phyloP scores from a whole-genome alignment of 345 rosid species.

The Mercurialis annua region DNA sequence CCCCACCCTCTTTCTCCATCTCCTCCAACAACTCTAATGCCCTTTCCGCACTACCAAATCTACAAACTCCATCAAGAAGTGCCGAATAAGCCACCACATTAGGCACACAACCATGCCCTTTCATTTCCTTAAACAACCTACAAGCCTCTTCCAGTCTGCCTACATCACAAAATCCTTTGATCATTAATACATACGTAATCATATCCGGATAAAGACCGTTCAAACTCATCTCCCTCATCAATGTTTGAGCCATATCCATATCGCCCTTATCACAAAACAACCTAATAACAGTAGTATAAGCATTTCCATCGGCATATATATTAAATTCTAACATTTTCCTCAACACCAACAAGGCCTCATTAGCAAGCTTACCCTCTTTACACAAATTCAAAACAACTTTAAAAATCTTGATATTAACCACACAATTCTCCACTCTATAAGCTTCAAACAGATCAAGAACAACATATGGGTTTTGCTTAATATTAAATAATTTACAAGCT shows the following conservation, averaged over 20 bases:
- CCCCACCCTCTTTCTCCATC: conserved; percentile 67
- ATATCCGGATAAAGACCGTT: conserved; percentile 59
- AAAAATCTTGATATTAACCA: conserved; percentile 53
- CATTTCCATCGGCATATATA: conserved; percentile 42
- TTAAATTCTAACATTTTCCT: conserved; percentile 62
- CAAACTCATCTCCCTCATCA: conserved; percentile 74
- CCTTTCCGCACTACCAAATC: conserved; percentile 47
- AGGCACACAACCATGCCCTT: conserved; percentile 47
- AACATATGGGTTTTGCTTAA: conserved; percentile 48
- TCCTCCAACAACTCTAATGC: conserved; percentile 56
- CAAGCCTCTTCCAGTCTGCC: conserved; percentile 66
- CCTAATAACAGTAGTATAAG: conserved; percentile 60
- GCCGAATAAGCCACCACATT: conserved; percentile 62
- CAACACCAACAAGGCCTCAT: conserved; percentile 68
- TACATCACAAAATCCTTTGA: conserved; percentile 62
- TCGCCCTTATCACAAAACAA: conserved; percentile 66
- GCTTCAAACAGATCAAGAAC: conserved; percentile 50
- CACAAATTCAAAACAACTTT: conserved; percentile 66
- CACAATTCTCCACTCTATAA: conserved; percentile 43
- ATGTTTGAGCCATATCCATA: conserved; percentile 43
- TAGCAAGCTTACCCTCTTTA: conserved; percentile 52
- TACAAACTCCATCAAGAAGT: conserved; percentile 63
- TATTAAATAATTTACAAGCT: conserved; percentile 57
- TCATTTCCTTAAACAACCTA: conserved; percentile 51
- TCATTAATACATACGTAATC: conserved; percentile 53